Evolutionary conservation across 495 filamentous ascomycete species (phyloP), one percentile per base, ranked within the genome.

Genomic region (Penicillium soppii): DNA sequence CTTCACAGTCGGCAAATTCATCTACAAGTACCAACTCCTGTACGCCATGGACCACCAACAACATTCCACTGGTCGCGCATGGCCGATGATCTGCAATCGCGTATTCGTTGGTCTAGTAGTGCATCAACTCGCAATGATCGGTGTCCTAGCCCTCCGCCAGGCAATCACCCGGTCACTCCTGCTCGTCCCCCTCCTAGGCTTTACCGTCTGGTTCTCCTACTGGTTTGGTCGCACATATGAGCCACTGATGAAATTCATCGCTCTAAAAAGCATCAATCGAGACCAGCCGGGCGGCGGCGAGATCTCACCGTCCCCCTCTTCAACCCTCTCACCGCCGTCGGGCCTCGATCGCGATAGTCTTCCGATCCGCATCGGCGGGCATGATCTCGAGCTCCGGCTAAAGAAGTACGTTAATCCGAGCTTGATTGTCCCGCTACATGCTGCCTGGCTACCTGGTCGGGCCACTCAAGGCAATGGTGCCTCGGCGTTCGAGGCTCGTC

Each of bases 21-120:
- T 91, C 22, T 96, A 97, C 80, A 99, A 99, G 66, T 97, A 97
- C 62, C 95, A 97, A 69, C 78, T 99, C 5, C 76, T 99, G 4
- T 99, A 97, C 67, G 90, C 95, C 8, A 97, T 99, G 95, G 91
- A 97, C 65, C 91, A 97, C 61, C 86, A 89, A 6, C 91, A 95
- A 52, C 92, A 97, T 63, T 91, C 94, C 5, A 97, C 94, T 0
- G 95, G 95, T 25, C 82, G 84, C 50, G 91, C 91, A 2, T 99
- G 95, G 95, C 81, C 85, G 17, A 94, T 97, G 76, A 95, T 97
- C 30, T 96, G 92, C 69, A 89, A 91, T 54, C 85, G 95, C 16
- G 75, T 97, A 22, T 78, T 95, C 22, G 70, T 96, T 26, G 95
- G 94, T 1, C 65, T 96, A 12, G 69, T 91, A 13, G 79, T 97